phyloP scores from a whole-genome alignment of 106 monocot species.

The Chionographis japonica region DNA sequence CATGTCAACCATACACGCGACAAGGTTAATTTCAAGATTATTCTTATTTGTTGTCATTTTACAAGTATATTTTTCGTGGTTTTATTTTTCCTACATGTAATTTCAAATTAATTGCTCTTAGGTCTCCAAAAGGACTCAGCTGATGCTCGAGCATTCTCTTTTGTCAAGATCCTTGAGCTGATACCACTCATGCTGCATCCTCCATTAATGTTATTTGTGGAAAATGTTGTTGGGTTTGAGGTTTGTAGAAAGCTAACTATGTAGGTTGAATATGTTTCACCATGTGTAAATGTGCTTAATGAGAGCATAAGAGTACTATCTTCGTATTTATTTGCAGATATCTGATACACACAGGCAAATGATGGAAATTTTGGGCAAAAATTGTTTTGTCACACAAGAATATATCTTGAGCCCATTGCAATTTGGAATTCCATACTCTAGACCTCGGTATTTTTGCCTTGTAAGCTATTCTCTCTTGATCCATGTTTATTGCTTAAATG shows the following conservation, averaged over 20 bases:
- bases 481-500: neutral
- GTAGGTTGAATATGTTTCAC: neutral
- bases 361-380: conserved; percentile 47
- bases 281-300: too few species aligned
- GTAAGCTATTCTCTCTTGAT: conserved; percentile 22
- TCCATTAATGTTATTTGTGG: conserved; percentile 80
- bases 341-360: conserved; percentile 83
- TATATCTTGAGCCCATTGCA: conserved; percentile 88
- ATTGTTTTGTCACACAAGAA: conserved; percentile 70
- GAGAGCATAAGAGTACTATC: neutral
- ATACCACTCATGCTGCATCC: conserved; percentile 62
- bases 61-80: neutral
- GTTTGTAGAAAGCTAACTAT: conserved; percentile 27
- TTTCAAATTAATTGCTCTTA: conserved; percentile 19
- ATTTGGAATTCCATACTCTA: conserved; percentile 90
- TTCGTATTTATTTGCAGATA: conserved; percentile 38
- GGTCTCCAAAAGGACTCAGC: conserved; percentile 94
- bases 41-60: neutral
- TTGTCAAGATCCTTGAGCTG: conserved; percentile 71
- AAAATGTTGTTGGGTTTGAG: conserved; percentile 99
- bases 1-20: conserved; percentile 95
- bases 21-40: conserved; percentile 47
- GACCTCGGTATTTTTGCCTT: conserved; percentile 95
- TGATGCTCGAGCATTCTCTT: conserved; percentile 90
- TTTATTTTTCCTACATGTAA: neutral